These are phyloP conservation scores for Neurospora sp. DNA, from an alignment of 495 filamentous ascomycete genomes.

Conservation along the genomic window DNA sequence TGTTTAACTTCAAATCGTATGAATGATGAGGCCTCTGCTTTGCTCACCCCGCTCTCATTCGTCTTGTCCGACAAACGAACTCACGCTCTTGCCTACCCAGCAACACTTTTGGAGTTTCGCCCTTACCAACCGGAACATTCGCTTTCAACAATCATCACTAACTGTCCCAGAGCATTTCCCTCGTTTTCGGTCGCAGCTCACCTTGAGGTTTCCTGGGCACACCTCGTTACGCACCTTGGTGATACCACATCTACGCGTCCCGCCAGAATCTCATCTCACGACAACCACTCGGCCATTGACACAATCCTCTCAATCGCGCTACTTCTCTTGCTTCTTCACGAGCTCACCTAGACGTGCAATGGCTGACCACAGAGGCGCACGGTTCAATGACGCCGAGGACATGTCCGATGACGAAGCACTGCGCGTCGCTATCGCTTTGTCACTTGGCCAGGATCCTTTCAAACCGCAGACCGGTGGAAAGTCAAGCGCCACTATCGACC, in stretches of 20 bases:
- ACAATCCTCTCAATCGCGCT: not conserved
- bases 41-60: not conserved
- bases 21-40: not conserved
- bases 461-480: not conserved
- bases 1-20: not conserved
- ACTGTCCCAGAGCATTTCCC: not conserved
- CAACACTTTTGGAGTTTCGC: not conserved
- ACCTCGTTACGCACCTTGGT: not conserved
- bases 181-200: not conserved
- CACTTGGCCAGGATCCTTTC: constrained; percentile 25
- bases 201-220: not conserved
- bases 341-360: not conserved
- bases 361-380: constrained; percentile 4
- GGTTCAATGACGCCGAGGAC: constrained; percentile 21
- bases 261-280: not conserved
- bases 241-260: not conserved
- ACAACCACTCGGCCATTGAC: not conserved
- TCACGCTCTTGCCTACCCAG: not conserved
- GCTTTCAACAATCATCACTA: not conserved
- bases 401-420: constrained; percentile 32
- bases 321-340: not conserved
- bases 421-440: constrained; percentile 33
- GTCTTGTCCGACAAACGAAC: not conserved
- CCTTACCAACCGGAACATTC: not conserved
- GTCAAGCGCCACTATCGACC: constrained; percentile 6